These are phyloP conservation scores for Hansenula lynferdii DNA, from an alignment of 1,139 yeast species.

Conservation along the genomic window DNA sequence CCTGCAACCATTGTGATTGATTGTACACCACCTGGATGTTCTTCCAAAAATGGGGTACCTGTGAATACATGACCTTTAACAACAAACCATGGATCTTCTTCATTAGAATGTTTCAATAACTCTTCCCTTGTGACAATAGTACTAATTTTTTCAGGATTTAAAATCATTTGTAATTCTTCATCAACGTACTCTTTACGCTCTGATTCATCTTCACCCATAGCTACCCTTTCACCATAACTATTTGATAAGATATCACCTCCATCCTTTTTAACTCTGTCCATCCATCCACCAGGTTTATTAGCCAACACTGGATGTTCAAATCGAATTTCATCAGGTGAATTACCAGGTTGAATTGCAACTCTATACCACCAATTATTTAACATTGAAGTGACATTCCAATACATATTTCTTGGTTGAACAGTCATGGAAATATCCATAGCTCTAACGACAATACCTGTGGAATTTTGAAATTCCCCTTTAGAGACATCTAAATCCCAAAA, in stretches of 20 bases:
- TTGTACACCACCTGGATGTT: conserved; percentile 58
- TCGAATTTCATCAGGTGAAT: conserved; percentile 13
- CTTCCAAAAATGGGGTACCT: conserved; percentile 42
- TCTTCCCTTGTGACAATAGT: conserved; percentile 37
- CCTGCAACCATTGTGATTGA: conserved; percentile 55
- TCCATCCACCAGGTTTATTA: conserved; percentile 29
- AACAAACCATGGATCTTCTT: conserved; percentile 53
- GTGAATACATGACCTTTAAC: conserved; percentile 54
- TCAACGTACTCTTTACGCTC: conserved; percentile 12
- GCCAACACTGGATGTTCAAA: conserved; percentile 29
- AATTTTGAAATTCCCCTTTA: conserved; percentile 14
- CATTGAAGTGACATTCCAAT: conserved; percentile 33
- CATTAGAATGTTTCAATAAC: conserved; percentile 43
- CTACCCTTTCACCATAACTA: conserved; percentile 27
- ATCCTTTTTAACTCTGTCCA: conserved; percentile 28
- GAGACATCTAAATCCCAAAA: conserved; percentile 26
- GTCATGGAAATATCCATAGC: conserved; percentile 31
- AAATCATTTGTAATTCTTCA: conserved; percentile 22
- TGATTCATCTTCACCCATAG: conserved; percentile 8
- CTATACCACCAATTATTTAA: conserved; percentile 33
- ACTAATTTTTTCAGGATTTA: conserved; percentile 20
- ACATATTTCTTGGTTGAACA: conserved; percentile 31
- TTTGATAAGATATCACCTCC: conserved; percentile 27
- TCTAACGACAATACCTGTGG: conserved; percentile 28
- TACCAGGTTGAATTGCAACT: conserved; percentile 24